phyloP scores from a whole-genome alignment of 2,329 filamentous ascomycete genomes.

The Pseudogymnoascus sp. region DNA sequence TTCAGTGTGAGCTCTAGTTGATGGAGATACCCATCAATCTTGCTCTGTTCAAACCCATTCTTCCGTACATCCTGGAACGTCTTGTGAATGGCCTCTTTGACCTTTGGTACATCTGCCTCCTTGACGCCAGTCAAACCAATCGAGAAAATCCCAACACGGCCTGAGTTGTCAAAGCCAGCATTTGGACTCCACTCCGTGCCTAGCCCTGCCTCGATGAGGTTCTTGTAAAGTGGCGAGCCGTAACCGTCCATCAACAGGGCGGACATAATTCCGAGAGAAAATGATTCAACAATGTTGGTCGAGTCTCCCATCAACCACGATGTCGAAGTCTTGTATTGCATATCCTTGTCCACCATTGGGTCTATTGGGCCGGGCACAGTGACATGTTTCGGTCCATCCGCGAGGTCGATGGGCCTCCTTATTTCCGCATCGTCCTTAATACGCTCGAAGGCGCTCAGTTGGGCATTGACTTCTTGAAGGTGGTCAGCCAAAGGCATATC shows the following conservation, averaged over 20 bases:
- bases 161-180: constrained; percentile 78
- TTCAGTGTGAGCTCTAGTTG: constrained; percentile 89
- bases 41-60: constrained; percentile 79
- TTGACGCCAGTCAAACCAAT: constrained; percentile 87
- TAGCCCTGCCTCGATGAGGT: constrained; percentile 79
- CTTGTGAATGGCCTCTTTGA: constrained; percentile 66
- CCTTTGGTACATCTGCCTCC: constrained; percentile 66
- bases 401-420: constrained; percentile 67
- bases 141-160: constrained; percentile 74
- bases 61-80: constrained; percentile 63
- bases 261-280: constrained; percentile 74
- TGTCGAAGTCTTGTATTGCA: constrained; percentile 87
- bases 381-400: constrained; percentile 57
- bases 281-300: constrained; percentile 76
- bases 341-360: constrained; percentile 74
- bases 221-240: constrained; percentile 84
- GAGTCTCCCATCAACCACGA: constrained; percentile 88
- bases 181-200: constrained; percentile 94
- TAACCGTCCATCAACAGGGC: constrained; percentile 88
- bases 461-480: constrained; percentile 67
- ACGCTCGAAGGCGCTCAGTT: constrained; percentile 65
- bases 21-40: constrained; percentile 89
- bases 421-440: constrained; percentile 64
- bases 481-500: constrained; percentile 83
- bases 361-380: constrained; percentile 76